Evolutionary conservation across 345 rosid genomes (phyloP), one percentile per base, ranked within the genome.

Genomic region (Alliaria petiolata): DNA sequence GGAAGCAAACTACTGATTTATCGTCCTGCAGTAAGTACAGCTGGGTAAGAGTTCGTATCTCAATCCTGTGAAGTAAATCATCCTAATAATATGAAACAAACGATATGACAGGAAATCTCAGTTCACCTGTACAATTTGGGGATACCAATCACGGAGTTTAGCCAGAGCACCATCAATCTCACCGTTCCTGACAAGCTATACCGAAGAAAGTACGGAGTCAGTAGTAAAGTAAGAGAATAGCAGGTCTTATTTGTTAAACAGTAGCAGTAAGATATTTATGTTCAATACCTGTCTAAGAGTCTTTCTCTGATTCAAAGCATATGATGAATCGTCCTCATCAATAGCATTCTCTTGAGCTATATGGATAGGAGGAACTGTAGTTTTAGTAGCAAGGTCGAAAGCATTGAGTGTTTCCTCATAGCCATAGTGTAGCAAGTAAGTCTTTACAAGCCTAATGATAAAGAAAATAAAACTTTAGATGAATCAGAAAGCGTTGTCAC

Each of bases 321-420:
- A 88, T 30, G 74, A 44, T 55, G 79, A 79, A 75, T 83, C 85
- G 72, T 83, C 84, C 53, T 88, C 90, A 43, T 83, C 84, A 76
- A 72, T 77, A 70, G 87, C 90, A 70, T 87, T 88, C 63, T 81
- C 91, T 81, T 80, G 84, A 71, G 83, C 82, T 67, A 84, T 47
- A 78, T 44, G 40, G 58, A 89, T 71, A 14, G 99, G 89, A 77
- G 99, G 96, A 70, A 83, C 74, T 36, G 84, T 81, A 78, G 79
- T 89, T 82, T 83, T 79, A 78, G 85, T 74, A 63, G 95, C 95
- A 84, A 86, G 70, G 77, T 89, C 89, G 80, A 95, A 95, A 69
- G 93, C 86, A 78, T 83, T 74, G 62, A 95, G 89, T n/a, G 97
- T 91, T 74, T 89, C 98, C 76, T 88, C 93, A 52, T 91, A 95